Percentiles rank a stretch among this genome's conserved stretches.
Evolutionary conservation across 2,329 filamentous ascomycete genomes (phyloP).

Genomic region (Phoma sp.): DNA sequence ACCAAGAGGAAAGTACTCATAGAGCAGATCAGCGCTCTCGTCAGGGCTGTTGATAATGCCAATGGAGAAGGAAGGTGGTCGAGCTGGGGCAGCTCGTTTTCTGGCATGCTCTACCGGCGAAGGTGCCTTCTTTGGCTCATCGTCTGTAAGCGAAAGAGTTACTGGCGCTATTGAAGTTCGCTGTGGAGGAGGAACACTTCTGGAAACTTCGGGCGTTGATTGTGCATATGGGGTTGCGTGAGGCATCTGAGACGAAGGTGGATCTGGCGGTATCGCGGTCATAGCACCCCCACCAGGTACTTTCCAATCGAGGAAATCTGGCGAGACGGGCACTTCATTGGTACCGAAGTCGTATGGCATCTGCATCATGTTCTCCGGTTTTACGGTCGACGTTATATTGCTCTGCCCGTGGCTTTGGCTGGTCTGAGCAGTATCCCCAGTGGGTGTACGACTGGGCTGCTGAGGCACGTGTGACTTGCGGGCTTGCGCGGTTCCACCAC

Average conservation of each 20-base stretch:
- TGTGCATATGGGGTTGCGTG: slow-evolving; percentile 55
- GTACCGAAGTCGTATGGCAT: slow-evolving; percentile 53
- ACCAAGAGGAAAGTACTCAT: slow-evolving; percentile 93
- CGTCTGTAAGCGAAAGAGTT: slow-evolving; percentile 64
- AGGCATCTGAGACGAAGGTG: slow-evolving; percentile 45
- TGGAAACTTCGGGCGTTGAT: slow-evolving; percentile 61
- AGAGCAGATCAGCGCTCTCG: slow-evolving; percentile 83
- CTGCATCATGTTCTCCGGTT: slow-evolving; percentile 48
- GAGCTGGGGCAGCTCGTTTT: slow-evolving; percentile 49
- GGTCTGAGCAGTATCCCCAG: slow-evolving; percentile 44
- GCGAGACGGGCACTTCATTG: slow-evolving; percentile 50
- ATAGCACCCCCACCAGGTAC: slow-evolving; percentile 50
- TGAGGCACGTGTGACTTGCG: slow-evolving; percentile 63
- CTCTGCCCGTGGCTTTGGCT: slow-evolving; percentile 37
- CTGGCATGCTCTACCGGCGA: slow-evolving; percentile 44
- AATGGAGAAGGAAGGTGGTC: slow-evolving; percentile 56
- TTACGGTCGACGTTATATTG: slow-evolving; percentile 33
- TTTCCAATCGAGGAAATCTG: slow-evolving; percentile 56
- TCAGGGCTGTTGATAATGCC: slow-evolving; percentile 67
- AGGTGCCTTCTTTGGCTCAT: slow-evolving; percentile 56
- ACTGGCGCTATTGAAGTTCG: slow-evolving; percentile 58
- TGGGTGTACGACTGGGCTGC: slow-evolving; percentile 47
- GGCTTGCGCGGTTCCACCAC: slow-evolving; percentile 79
- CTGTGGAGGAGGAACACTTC: slow-evolving; percentile 47
- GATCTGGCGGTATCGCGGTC: slow-evolving; percentile 53